Percentiles rank a stretch among this genome's conserved stretches.
Conservation (phyloP, 2,329 filamentous ascomycete genomes). For the Phialophora verrucosa region DNA sequence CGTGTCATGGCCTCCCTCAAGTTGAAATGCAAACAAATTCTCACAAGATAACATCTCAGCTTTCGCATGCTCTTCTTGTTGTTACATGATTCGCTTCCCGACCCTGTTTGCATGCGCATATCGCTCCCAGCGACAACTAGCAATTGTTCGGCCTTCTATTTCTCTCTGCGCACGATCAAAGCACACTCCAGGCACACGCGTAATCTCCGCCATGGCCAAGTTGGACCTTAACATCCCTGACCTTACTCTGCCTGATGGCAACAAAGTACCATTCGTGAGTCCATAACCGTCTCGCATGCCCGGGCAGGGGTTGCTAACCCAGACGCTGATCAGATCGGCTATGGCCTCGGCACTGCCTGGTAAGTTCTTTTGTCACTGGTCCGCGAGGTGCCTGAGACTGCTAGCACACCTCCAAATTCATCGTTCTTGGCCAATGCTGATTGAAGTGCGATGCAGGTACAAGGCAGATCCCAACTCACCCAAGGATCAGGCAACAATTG, state of each 20-base stretch:
- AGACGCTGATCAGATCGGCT: constrained; percentile 56
- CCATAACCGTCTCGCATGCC: not conserved
- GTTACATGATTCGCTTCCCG: constrained; percentile 19
- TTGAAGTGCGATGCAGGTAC: constrained; percentile 43
- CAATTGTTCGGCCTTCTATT: not conserved
- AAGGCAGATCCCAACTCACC: constrained; percentile 55
- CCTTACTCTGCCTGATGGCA: constrained; percentile 38
- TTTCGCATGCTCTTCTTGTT: constrained; percentile 3
- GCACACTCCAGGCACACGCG: not conserved
- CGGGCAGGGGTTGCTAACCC: not conserved
- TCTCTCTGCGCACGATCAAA: not conserved
- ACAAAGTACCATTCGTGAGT: constrained; percentile 39
- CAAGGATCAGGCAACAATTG: constrained; percentile 61
- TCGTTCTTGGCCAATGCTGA: not conserved
- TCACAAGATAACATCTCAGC: not conserved
- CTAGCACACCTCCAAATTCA: not conserved
- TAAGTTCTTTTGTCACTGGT: not conserved
- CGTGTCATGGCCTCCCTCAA: not conserved
- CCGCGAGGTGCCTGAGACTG: not conserved
- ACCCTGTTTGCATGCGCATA: constrained; percentile 7
- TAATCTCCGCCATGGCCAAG: constrained; percentile 37
- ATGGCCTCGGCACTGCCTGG: constrained; percentile 69
- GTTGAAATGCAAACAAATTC: constrained; percentile 4
- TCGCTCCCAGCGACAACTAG: not conserved
- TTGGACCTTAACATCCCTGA: constrained; percentile 38